Base-by-base conservation (phyloP, 352 stramenopile genomes). In the Phytophthora cryptogea region DNA sequence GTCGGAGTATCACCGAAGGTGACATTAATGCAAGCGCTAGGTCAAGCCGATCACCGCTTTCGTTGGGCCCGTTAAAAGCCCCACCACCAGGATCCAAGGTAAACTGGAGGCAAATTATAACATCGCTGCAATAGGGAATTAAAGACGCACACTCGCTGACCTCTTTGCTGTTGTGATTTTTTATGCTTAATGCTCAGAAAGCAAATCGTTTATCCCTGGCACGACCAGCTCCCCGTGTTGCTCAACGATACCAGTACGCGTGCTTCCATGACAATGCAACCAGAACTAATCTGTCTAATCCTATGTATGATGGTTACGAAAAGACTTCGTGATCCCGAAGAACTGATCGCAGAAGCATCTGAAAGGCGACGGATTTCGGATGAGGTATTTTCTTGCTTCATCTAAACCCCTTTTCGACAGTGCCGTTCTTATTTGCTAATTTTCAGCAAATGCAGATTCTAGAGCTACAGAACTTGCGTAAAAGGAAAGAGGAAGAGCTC, bases 331-430 rank as follows among this genome's bases (percentile, higher is more conserved):
- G 49, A 54, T 35, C 53, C 68, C 26, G 43, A 70, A 16, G 45
- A 67, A n/a, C 28, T 71, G 5, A 75, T 83, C 8, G 41, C 60
- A 30, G 65, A 76, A 37, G 68, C 71, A 17, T 59, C 40, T 2
- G 68, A 68, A 10, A 62, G 65, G 20, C 57, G 61, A 36, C 49
- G 55, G 39, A 49, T 60, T 20, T 40, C 37, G 20, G 46, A 72
- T 28, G 70, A 80, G 70, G 73, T 78, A 26, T 8, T 9, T n/a
- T 20, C 17, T 41, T 4, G 17, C 26, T n/a, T 37, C 17, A 28
- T 35, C 9, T 31, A 26, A 17, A 8, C 26, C 20, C 20, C 20
- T 23, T 39, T 54, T 9, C 4, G 28, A 39, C 20, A n/a, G 26
- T 17, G 17, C 16, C 13, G 10, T 36, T 42, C 8, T 31, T 6